Evolutionary conservation across 106 monocot genomes (phyloP), one percentile per base, ranked within the genome.

Genomic region (Dendrobium huoshanense): DNA sequence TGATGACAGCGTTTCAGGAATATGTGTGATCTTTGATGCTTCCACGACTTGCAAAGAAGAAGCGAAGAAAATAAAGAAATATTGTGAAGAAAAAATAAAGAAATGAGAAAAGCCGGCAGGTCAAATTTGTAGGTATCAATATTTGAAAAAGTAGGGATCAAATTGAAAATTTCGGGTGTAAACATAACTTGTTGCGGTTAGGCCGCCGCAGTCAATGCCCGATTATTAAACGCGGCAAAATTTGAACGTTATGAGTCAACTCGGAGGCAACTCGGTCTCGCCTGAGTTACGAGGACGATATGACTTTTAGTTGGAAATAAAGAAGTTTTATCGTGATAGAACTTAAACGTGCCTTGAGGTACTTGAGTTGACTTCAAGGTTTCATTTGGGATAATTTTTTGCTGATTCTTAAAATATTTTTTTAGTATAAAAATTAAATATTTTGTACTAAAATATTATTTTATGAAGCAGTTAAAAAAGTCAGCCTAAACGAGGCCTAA

Each of bases 201-300:
- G n/a, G 74, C 74, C 43, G 74, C 74, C 74, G 74, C 43, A 44
- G 41, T 73, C 15, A 72, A 73, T 40, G 73, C 73, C 48, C 29
- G 73, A 73, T 73, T 73, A 73, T 37, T 42, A 31, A 44, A 75
- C 74, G 74, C 44, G 74, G 74, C 74, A 75, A 75, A 65, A 75
- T 75, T 74, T 43, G 31, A 75, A 41, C 74, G 74, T 75, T 75
- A 75, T 7, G 44, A 75, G 43, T 43, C n/a, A 7, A 44, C 74
- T 44, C 44, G n/a, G 74, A 15, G 15, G 51, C 51, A 13, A 51
- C 10, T 51, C 51, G 51, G 51, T 51, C 51, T 51, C 51, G 51
- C 51, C 51, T 51, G 15, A 51, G 10, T 3, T 51, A 11, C 13
- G 2, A 10, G 10, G 13, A 13, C 0, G 13, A 51, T 48, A 11